Evolutionary conservation across 805 yeast genomes (phyloP).

Genomic region (Pichia nakasei): DNA sequence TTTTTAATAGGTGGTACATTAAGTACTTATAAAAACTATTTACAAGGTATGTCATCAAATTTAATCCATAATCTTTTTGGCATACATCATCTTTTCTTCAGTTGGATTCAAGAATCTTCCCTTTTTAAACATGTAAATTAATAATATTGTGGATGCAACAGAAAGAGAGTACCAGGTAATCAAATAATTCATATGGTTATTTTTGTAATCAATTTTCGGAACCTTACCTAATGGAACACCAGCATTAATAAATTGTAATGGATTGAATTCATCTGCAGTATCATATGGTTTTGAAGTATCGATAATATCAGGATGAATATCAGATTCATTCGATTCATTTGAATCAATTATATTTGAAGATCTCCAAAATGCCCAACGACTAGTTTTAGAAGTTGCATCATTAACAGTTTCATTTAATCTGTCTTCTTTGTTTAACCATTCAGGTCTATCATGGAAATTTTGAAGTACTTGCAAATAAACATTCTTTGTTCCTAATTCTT

Average conservation of each 20-base stretch:
- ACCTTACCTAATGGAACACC: slow-evolving; percentile 88
- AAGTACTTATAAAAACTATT: not conserved
- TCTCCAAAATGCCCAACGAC: slow-evolving; percentile 11
- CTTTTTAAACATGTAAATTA: slow-evolving; percentile 44
- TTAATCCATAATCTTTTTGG: slow-evolving; percentile 27
- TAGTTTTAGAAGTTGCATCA: slow-evolving; percentile 2
- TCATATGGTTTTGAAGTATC: slow-evolving; percentile 12
- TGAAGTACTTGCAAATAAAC: slow-evolving; percentile 68
- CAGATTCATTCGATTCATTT: not conserved
- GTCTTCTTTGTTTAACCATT: slow-evolving; percentile 22
- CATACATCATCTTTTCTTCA: slow-evolving; percentile 42
- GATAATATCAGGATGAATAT: slow-evolving; percentile 2
- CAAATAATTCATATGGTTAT: slow-evolving; percentile 86
- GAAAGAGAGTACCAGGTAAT: slow-evolving; percentile 94
- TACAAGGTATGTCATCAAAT: not conserved
- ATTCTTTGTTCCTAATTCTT: slow-evolving; percentile 56
- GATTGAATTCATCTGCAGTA: slow-evolving; percentile 35
- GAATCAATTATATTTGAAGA: not conserved
- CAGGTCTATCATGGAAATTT: slow-evolving; percentile 59
- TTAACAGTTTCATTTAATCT: not conserved
- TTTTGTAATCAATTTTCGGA: slow-evolving; percentile 75
- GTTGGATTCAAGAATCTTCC: slow-evolving; percentile 30
- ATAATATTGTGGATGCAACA: slow-evolving; percentile 59
- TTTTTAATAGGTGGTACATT: no score
- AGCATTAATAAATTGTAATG: slow-evolving; percentile 54